These are phyloP conservation scores for Polytrichum commune DNA, from an alignment of 225 moss, liverwort and hornwort genomes.

Conservation along the genomic window DNA sequence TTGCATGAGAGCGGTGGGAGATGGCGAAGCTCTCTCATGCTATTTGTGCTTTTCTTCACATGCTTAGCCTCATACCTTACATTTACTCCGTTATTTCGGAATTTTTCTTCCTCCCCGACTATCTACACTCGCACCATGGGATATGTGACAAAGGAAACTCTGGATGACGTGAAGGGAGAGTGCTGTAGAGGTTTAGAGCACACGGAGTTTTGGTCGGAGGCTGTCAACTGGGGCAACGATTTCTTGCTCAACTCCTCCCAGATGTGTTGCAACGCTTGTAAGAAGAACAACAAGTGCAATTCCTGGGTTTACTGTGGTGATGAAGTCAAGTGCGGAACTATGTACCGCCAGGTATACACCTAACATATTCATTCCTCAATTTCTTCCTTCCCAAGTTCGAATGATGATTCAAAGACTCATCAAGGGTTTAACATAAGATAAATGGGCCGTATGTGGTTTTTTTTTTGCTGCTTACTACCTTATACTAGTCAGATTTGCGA, in stretches of 20 bases:
- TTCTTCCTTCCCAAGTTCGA: background rate
- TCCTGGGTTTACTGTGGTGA: conserved; percentile 92
- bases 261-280: conserved; percentile 72
- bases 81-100: conserved; percentile 24
- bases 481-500: too few relatives aligned
- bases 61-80: conserved; percentile 22
- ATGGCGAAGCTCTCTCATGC: conserved; percentile 16
- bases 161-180: conserved; percentile 8
- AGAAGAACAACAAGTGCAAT: conserved; percentile 60
- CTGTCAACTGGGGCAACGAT: conserved; percentile 66
- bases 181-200: conserved; percentile 75
- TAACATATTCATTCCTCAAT: background rate
- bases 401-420: too few relatives aligned
- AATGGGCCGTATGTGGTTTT: too few relatives aligned
- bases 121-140: background rate
- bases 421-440: too few relatives aligned
- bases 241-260: conserved; percentile 51
- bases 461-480: too few relatives aligned
- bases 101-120: conserved; percentile 4
- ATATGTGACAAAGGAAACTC: background rate
- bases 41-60: conserved; percentile 21
- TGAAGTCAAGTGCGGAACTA: conserved; percentile 35
- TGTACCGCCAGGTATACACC: conserved; percentile 52
- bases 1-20: conserved; percentile 19
- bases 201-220: conserved; percentile 77